Percentiles rank a stretch among this genome's conserved stretches.
phyloP scores from a whole-genome alignment of 1,284 basidiomycete species.

The Apiotrichum montevideense region DNA sequence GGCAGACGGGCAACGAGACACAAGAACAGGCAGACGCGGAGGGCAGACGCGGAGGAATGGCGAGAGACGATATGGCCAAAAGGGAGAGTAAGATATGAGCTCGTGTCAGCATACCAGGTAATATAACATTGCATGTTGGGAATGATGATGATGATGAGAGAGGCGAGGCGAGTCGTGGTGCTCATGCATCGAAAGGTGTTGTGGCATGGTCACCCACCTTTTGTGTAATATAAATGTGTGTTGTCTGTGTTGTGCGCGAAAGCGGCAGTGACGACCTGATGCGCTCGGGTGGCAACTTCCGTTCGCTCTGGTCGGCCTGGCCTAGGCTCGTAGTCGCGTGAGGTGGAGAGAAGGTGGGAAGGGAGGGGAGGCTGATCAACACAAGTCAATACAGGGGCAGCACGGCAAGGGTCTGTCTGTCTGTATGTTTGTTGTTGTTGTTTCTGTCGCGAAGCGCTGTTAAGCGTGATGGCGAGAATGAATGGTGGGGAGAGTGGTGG shows the following conservation, averaged over 20 bases:
- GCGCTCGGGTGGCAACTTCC: not conserved
- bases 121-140: constrained; percentile 5
- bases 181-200: not conserved
- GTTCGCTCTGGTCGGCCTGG: constrained; percentile 5
- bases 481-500: not conserved
- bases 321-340: constrained; percentile 1
- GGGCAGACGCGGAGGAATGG: not conserved
- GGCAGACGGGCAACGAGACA: no score
- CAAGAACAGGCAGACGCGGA: no score
- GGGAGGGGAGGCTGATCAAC: not conserved
- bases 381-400: not conserved
- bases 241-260: not conserved
- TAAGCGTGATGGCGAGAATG: not conserved
- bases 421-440: no score
- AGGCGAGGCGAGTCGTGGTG: not conserved
- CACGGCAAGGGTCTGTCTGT: no score
- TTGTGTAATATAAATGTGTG: not conserved
- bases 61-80: not conserved
- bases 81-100: not conserved
- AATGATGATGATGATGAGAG: not conserved
- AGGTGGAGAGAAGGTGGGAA: not conserved
- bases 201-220: constrained; percentile 15
- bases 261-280: constrained; percentile 8
- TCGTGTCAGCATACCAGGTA: constrained; percentile 8
- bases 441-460: no score